Percentiles rank a stretch among this genome's conserved stretches.
Conservation (phyloP, 2,329 filamentous ascomycete genomes). For the Calcarisporium arbuscula region DNA sequence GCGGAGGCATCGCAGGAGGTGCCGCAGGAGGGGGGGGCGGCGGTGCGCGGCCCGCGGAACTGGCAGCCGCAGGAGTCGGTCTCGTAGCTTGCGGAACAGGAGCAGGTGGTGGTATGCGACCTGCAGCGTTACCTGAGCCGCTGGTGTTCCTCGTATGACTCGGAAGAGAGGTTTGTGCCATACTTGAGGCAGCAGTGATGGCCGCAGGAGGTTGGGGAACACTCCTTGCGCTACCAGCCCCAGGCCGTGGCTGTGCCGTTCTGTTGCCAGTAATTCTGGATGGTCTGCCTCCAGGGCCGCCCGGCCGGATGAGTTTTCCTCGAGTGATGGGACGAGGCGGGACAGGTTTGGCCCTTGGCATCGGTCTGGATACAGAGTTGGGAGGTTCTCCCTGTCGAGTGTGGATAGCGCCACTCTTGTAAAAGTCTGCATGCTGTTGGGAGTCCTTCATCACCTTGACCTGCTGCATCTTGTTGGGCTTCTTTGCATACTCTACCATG, state of each 20-base stretch:
- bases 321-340: conserved; percentile 86
- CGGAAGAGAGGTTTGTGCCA: conserved; percentile 3
- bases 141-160: no score
- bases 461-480: conserved; percentile 82
- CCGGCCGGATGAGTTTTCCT: conserved; percentile 86
- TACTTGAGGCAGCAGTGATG: conserved; percentile 13
- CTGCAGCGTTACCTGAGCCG: no score
- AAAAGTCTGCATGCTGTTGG: conserved; percentile 67
- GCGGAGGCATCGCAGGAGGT: conserved; percentile 35
- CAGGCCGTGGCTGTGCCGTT: conserved; percentile 36
- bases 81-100: conserved; percentile 9
- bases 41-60: conserved; percentile 45
- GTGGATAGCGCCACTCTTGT: conserved; percentile 91
- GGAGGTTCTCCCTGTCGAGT: conserved; percentile 78
- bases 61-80: conserved; percentile 34
- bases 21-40: conserved; percentile 65
- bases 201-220: conserved; percentile 29
- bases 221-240: conserved; percentile 22
- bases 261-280: conserved; percentile 59
- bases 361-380: conserved; percentile 75
- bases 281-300: conserved; percentile 75
- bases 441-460: conserved; percentile 92
- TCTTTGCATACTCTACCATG: conserved; percentile 92
- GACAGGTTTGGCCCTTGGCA: conserved; percentile 80
- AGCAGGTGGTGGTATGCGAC: conserved; percentile 6